Evolutionary conservation across 169 alveolate genomes (phyloP), one percentile per base, ranked within the genome.

Genomic region (Plasmodium cynomolgi): DNA sequence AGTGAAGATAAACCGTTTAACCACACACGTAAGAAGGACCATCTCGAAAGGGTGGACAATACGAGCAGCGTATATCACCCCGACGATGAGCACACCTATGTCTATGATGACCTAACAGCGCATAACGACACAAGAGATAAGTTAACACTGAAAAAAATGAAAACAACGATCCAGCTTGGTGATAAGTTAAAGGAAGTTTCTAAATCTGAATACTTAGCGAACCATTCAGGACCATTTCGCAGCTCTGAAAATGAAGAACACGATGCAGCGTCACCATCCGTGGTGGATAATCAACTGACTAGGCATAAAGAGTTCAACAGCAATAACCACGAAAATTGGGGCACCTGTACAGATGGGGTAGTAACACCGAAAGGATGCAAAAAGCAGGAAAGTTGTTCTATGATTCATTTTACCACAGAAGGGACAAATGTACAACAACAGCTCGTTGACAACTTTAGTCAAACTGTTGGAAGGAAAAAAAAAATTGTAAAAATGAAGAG

Each of bases 401-500:
- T 56, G 34, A 31, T 33, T 17, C 8, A 26, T 3, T 5, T 29
- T 71, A 6, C 77, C 7, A 31, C 20, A 15, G 41, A 31, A 82
- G 39, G 44, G 33, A 23, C 79, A 82, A 56, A 31, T 17, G 34
- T 56, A 29, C 26, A 29, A 82, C 80, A 31, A 17, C 41, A 56
- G n/a, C 39, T 84, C 31, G 44, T 84, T 15, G 83, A 84, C 20
- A 84, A 84, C 20, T 84, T 29, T 39, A 39, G 83, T 72, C 92
- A 84, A 84, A 84, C 92, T 23, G 34, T 72, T 71, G 31, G 47
- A 31, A 71, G 39, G 75, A 84, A 73, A 72, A 84, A 84, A 68
- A 71, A 44, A 84, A n/a, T 31, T 23, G 54, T 13, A 26, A 84
- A 72, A 41, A 82, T 82, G 17, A 58, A 58, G 41, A 83, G 26